Conservation (phyloP, 2,329 filamentous ascomycete species). For the Pyrenophora graminea region DNA sequence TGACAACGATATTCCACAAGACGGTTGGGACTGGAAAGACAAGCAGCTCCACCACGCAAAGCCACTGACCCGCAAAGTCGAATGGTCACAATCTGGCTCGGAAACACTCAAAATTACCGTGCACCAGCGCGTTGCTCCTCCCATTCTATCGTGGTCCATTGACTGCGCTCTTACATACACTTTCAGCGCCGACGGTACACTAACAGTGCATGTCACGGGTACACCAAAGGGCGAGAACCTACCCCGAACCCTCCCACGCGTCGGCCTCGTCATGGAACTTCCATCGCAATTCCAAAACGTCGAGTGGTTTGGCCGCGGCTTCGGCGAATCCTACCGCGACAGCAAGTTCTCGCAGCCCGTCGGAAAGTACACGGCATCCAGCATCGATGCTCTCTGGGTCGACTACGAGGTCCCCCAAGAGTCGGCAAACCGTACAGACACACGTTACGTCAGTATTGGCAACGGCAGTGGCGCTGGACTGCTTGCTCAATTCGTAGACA, state of each 20-base stretch:
- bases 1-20: conserved; percentile 64
- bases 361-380: conserved; percentile 52
- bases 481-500: conserved; percentile 37
- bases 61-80: conserved; percentile 32
- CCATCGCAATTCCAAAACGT: conserved; percentile 53
- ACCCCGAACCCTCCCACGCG: conserved; percentile 62
- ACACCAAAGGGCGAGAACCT: conserved; percentile 55
- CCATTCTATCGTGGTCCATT: conserved; percentile 61
- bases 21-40: conserved; percentile 62
- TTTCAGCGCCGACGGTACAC: conserved; percentile 51
- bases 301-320: conserved; percentile 67
- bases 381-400: conserved; percentile 58
- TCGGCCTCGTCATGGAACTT: conserved; percentile 64
- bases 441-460: conserved; percentile 57
- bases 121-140: conserved; percentile 60
- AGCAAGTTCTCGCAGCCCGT: conserved; percentile 64
- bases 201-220: conserved; percentile 54
- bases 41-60: conserved; percentile 35
- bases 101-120: conserved; percentile 46
- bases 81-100: conserved; percentile 41
- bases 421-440: conserved; percentile 66
- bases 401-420: conserved; percentile 72
- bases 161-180: conserved; percentile 56
- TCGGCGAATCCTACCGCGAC: conserved; percentile 69
- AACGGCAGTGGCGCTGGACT: conserved; percentile 19